Evolutionary conservation across 768 basidiomycete species (phyloP), one percentile per base, ranked within the genome.

Genomic region (Lactarius sp.): DNA sequence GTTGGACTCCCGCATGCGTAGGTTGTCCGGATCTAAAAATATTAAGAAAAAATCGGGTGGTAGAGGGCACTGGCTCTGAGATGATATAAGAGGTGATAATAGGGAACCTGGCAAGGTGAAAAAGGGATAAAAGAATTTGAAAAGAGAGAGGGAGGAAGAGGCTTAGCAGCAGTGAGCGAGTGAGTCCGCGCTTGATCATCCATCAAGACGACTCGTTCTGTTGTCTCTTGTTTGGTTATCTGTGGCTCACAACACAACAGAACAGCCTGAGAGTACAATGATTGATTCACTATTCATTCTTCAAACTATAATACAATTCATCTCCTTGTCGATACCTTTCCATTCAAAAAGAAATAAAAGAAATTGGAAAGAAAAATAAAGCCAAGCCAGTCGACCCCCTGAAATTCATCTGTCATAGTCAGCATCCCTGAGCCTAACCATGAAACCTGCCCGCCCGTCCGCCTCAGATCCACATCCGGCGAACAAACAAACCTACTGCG

Each of bases 1-100:
- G 81, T 95, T 97, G 70, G 90, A 89, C 74, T 97, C 94, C 68
- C 95, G 85, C 95, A 97, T 97, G 44, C 58, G 59, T 56, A 31
- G 34, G 59, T 22, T 1, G 53, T 4, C 6, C 18, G 44, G 44
- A 47, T 22, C 51, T 36, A 6, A 41, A 57, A 57, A 63, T 41
- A 33, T 16, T 6, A 36, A 47, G 50, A 59, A 62, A 64, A 59
- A 54, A 3, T 6, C 12, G n/a, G 42, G 39, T 20, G n/a, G 33
- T 4, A 12, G 31, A 13, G 46, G 44, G 2, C 6, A 20, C 20
- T 18, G 13, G 52, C 1, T 14, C n/a, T 47, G 9, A 14, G 58
- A 4, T 20, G 46, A 47, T n/a, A 13, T 31, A 36, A 27, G 41
- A 34, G 51, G 9, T 1, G 13, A 57, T 20, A 39, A 9, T 3